Base-by-base conservation (phyloP, 371 early-diverging fungal genomes). In the Phascolomyces articulosus region DNA sequence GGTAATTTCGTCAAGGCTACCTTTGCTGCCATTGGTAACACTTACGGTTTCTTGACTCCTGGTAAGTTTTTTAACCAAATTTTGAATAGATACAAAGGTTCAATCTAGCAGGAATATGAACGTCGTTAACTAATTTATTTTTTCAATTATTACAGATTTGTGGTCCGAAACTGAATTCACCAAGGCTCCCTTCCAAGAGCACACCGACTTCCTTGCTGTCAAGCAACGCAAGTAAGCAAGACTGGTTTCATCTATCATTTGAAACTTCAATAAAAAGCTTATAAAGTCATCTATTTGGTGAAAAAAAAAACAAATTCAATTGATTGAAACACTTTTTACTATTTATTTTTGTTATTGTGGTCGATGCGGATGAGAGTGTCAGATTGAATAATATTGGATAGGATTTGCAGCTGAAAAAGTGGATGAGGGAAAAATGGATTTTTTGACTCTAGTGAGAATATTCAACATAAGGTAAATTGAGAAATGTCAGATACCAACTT, bases 1-100 rank as follows among this genome's bases (percentile, higher is more conserved):
- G 92, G 99, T 83, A 99, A 99, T 95, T 98, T 99, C 80, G 97
- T 99, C 82, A 98, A 98, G 93, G 99, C 99, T 64, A 95, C 97
- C 71, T 95, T 99, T 84, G 90, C 92, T 77, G 99, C 99, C 75
- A 96, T 99, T 80, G 91, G 93, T 80, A 95, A 95, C 88, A 96
- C 98, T 71, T 98, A 97, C 89, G 91, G 91, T 76, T 97, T 95
- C 95, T 90, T 97, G 81, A 94, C 98, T 69, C 99, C 99, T 65
- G 65, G 65, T 65, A 65, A 34, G 65, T 24, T 48, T 47, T 40
- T 20, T 0, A n/a, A n/a, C n/a, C n/a, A n/a, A n/a, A n/a, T n/a
- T n/a, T n/a, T n/a, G n/a, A n/a, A n/a, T n/a, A n/a, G n/a, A n/a
- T n/a, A n/a, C n/a, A n/a, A n/a, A n/a, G n/a, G n/a, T n/a, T n/a